phyloP scores from a whole-genome alignment of 1,284 basidiomycete genomes.

The Laetiporus sulphureus region DNA sequence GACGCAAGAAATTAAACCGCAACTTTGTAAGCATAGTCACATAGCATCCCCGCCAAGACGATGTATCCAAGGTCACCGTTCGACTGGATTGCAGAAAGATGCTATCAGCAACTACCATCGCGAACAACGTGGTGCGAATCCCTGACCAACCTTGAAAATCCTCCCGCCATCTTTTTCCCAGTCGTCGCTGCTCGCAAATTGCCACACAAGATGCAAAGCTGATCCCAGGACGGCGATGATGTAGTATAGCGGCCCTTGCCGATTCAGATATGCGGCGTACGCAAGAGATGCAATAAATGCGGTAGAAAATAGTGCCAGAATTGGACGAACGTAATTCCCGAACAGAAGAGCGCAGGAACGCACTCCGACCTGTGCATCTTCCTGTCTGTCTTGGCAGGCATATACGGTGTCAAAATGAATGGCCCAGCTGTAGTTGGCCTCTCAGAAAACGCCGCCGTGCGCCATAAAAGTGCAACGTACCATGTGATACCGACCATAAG shows the following conservation, averaged over 20 bases:
- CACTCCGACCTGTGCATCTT: conserved; percentile 48
- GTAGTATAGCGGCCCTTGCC: conserved; percentile 34
- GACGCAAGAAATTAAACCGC: too few species aligned
- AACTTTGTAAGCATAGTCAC: conserved; percentile 5
- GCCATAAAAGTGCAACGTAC: background rate
- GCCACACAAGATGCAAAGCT: conserved; percentile 38
- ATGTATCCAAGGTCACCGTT: conserved; percentile 8
- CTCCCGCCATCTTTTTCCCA: conserved; percentile 6
- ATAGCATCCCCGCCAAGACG: conserved; percentile 6
- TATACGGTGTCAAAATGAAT: conserved; percentile 54
- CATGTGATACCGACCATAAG: conserved; percentile 2
- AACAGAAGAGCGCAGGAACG: conserved; percentile 55
- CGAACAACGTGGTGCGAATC: background rate
- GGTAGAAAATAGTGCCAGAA: conserved; percentile 37
- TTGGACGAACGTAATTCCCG: conserved; percentile 32
- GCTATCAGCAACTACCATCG: too few species aligned
- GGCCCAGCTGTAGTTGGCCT: conserved; percentile 30
- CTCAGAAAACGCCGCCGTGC: background rate
- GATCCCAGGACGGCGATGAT: conserved; percentile 34
- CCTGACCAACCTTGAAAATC: background rate
- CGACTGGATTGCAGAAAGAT: conserved; percentile 1
- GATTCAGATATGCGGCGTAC: conserved; percentile 28
- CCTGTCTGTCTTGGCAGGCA: conserved; percentile 48
- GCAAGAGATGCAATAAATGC: conserved; percentile 33
- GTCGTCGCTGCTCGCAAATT: conserved; percentile 25